These are phyloP conservation scores for Ramaria rubella DNA, from an alignment of 768 basidiomycete genomes.

Conservation along the genomic window DNA sequence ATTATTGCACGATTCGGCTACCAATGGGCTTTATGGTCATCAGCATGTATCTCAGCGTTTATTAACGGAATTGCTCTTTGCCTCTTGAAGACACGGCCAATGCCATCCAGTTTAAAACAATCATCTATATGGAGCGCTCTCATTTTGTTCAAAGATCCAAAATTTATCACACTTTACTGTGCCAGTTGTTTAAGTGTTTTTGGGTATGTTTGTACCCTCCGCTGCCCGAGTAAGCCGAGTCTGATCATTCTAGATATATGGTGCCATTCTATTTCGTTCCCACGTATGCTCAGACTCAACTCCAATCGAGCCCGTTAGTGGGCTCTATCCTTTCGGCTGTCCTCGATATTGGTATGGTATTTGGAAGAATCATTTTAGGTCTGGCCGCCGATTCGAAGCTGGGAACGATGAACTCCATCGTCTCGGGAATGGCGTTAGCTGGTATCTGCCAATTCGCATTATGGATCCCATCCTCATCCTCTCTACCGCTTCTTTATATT, in stretches of 20 bases:
- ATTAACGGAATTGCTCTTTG: constrained; percentile 1
- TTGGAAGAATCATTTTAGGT: constrained; percentile 3
- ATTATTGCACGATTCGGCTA: constrained; percentile 2
- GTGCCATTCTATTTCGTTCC: constrained; percentile 5
- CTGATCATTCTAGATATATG: constrained; percentile 2
- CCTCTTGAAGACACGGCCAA: constrained; percentile 1
- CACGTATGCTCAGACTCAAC: constrained; percentile 3
- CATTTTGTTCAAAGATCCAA: constrained; percentile 6
- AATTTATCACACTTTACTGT: constrained; percentile 4
- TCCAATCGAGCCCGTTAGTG: not conserved
- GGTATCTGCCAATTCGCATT: constrained; percentile 5
- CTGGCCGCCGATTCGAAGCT: not conserved
- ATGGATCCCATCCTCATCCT: constrained; percentile 3
- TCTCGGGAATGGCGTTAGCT: constrained; percentile 1
- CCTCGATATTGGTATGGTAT: constrained; percentile 1
- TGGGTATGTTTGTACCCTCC: not conserved
- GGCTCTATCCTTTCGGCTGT: constrained; percentile 5
- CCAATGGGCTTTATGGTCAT: constrained; percentile 7
- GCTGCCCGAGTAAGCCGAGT: not conserved
- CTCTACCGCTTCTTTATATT: constrained; percentile 3
- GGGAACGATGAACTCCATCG: constrained; percentile 5
- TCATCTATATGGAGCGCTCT: constrained; percentile 1
- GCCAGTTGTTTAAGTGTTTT: constrained; percentile 9
- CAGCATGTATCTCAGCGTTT: not conserved
- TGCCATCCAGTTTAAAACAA: not conserved